A percentile compares a stretch with the other conserved stretches of the same genome.
Evolutionary conservation across 2,329 filamentous ascomycete species (phyloP).

Genomic region (Paraphoma chrysanthemicola): DNA sequence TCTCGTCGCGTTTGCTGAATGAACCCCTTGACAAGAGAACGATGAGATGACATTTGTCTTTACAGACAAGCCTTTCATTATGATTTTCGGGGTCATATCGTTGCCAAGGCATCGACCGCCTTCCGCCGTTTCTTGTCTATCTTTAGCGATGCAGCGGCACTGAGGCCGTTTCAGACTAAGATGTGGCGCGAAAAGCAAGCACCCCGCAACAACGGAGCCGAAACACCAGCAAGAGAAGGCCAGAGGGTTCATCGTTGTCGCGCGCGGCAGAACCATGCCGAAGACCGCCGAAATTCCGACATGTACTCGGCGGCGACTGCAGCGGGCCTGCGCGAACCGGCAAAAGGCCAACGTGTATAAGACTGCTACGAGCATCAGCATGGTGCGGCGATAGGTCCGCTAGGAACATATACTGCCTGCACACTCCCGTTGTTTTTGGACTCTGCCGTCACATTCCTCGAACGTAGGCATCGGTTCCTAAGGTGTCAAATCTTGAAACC

Average conservation of each 20-base stretch:
- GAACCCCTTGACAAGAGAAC: too few species aligned
- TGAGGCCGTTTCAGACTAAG: neutral
- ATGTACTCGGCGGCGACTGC: neutral
- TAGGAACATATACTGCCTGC: too few species aligned
- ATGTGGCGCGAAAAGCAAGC: neutral
- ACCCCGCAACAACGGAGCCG: neutral
- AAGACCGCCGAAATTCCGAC: neutral
- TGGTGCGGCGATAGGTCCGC: too few species aligned
- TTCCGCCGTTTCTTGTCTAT: neutral
- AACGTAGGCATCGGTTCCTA: neutral
- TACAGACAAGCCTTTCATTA: neutral
- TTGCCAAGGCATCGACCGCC: neutral
- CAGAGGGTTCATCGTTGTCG: neutral
- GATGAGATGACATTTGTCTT: too few species aligned
- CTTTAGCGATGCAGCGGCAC: neutral
- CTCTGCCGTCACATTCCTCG: too few species aligned
- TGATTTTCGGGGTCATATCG: neutral
- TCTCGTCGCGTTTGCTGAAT: too few species aligned
- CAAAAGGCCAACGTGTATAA: neutral
- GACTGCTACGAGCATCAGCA: too few species aligned
- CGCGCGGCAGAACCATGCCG: neutral
- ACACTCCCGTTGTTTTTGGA: too few species aligned
- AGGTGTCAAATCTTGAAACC: neutral
- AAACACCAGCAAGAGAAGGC: neutral
- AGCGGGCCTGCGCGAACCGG: neutral